Conservation (phyloP, 1,139 yeast species). For the Spencermartinsiella ligniputridi region DNA sequence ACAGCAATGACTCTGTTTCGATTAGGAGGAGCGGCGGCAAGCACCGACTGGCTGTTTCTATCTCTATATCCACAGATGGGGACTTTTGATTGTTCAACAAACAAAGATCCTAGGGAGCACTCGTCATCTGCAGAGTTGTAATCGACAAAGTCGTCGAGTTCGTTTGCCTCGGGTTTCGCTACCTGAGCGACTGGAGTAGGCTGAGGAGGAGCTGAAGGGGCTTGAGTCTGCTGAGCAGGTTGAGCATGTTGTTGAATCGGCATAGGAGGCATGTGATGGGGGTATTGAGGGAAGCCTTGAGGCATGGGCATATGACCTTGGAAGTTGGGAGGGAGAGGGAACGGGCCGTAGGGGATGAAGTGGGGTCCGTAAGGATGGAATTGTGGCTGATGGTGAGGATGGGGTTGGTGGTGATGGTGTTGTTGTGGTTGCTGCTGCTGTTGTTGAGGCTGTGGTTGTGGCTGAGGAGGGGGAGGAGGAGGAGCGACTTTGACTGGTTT, state of each 20-base stretch:
- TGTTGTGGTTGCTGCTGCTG: not conserved
- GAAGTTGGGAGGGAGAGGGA: not conserved
- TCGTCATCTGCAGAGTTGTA: slow-evolving; percentile 16
- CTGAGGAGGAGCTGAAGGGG: slow-evolving; percentile 1
- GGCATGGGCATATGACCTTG: not conserved
- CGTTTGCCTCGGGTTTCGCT: not conserved
- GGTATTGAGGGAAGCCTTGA: not conserved
- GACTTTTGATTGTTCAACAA: slow-evolving; percentile 7
- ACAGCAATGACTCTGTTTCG: slow-evolving; percentile 16
- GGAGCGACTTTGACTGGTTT: not conserved
- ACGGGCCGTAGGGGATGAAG: not conserved
- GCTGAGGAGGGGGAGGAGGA: not conserved
- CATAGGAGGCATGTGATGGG: not conserved
- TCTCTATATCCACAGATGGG: slow-evolving; percentile 26
- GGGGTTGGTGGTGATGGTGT: not conserved
- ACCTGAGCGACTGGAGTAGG: not conserved
- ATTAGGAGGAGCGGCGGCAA: slow-evolving; percentile 8
- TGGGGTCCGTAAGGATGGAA: not conserved
- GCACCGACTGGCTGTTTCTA: slow-evolving; percentile 15
- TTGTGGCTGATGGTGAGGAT: not conserved
- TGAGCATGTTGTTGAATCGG: not conserved
- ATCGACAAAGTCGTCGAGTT: slow-evolving; percentile 22
- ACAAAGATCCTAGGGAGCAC: not conserved
- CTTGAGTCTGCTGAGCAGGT: slow-evolving; percentile 2
- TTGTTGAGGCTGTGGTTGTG: not conserved